A percentile compares a stretch with the other conserved stretches of the same genome.
phyloP scores from a whole-genome alignment of 75 land plant genomes.

The Sequoiadendron giganteum region DNA sequence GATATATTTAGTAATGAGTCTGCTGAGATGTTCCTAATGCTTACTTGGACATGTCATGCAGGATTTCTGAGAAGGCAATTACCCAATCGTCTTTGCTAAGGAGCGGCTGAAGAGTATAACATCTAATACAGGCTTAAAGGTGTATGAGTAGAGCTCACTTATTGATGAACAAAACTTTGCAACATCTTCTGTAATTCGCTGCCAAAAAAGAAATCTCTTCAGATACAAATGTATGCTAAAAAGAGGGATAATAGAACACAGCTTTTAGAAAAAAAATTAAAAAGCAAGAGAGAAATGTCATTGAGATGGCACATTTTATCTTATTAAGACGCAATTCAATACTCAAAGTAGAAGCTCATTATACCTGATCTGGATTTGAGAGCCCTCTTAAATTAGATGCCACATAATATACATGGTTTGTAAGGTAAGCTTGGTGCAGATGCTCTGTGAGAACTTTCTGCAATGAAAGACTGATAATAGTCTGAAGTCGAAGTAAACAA shows the following conservation, averaged over 20 bases:
- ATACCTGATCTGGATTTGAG: conserved; percentile 44
- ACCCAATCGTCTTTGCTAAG: conserved; percentile 42
- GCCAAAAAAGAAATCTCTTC: conserved; percentile 6
- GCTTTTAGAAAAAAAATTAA: not conserved
- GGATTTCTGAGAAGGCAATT: not conserved
- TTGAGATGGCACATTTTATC: not conserved
- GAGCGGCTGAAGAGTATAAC: conserved; percentile 43
- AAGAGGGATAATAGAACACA: not conserved
- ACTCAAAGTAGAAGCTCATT: not conserved
- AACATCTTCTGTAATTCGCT: conserved; percentile 46
- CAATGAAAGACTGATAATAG: conserved; percentile 34
- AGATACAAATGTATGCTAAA: not conserved
- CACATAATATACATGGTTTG: conserved; percentile 38
- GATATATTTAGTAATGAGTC: not conserved
- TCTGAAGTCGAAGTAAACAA: conserved; percentile 15
- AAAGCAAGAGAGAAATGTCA: not conserved
- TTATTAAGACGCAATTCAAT: not conserved
- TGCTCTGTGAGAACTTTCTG: conserved; percentile 34
- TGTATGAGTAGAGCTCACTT: conserved; percentile 47
- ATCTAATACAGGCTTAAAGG: conserved; percentile 47
- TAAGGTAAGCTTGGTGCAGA: conserved; percentile 34
- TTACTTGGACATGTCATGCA: conserved; percentile 4
- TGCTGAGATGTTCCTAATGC: not conserved
- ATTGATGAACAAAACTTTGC: conserved; percentile 40
- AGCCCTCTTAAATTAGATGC: conserved; percentile 38